Base-by-base conservation (phyloP, 306 rosid genomes). In the Hylodesmum podocarpum region DNA sequence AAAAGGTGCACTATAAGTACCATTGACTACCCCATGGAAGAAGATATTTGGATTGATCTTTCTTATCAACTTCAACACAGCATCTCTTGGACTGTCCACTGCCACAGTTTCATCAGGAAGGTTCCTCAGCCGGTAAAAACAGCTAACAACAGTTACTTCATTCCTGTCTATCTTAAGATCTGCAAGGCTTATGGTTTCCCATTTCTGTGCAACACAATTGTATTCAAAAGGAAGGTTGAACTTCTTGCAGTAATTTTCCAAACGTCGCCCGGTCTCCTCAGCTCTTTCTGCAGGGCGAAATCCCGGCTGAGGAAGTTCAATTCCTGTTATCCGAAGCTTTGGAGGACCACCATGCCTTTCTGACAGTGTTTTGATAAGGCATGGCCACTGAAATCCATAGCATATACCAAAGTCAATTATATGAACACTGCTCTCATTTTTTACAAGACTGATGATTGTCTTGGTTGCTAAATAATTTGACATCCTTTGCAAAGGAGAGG, bases 301-400 rank as follows among this genome's bases (percentile, higher is more conserved):
- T 11, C 98, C 94, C 0, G 94, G 79, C 51, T 76, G 89, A 19
- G 96, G 97, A 62, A 89, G 83, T 34, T 91, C 98, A 8, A 93
- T 84, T 67, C 96, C 89, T 0, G 97, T 91, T 44, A 90, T 51
- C 0, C 86, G 89, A 63, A 93, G 72, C 81, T 6, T 83, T 47
- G 88, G 86, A 37, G 97, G 85, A 9, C 93, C 95, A 0, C 83
- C 88, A 1, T 62, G 73, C 46, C 92, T 82, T 37, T 39, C 24
- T 5, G 96, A 78, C 51, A 93, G 91, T 18, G 0, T 36, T 8
- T 84, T 83, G 67, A 93, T 81, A 4, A 93, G 92, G 84, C 85
- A 87, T 0, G 97, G 96, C 97, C 97, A 93, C 36, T 93, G 94
- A 71, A 75, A 90, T 61, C 96, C 97, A 62, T 93, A 90, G 63